Conservation (phyloP, 495 filamentous ascomycete species). For the Penicillium tannophilum region DNA sequence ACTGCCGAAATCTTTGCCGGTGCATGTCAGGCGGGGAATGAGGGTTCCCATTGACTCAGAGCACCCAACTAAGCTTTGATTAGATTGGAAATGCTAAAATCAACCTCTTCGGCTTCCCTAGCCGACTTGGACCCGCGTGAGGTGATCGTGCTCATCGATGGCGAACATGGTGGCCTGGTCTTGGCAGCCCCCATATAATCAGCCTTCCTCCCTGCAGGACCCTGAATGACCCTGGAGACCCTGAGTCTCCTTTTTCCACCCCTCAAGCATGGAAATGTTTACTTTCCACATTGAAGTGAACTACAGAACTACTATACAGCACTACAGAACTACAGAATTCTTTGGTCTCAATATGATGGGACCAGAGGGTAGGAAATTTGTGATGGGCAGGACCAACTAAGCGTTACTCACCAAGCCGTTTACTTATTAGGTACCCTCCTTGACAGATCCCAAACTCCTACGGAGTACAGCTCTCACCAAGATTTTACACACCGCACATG, state of each 20-base stretch:
- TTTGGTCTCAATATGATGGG: background rate
- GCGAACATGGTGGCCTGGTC: conserved; percentile 34
- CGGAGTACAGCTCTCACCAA: background rate
- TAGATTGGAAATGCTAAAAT: conserved; percentile 21
- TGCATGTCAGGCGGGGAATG: conserved; percentile 17
- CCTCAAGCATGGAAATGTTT: background rate
- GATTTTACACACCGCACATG: background rate
- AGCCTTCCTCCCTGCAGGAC: conserved; percentile 11
- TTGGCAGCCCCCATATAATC: conserved; percentile 37
- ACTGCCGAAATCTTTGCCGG: conserved; percentile 38
- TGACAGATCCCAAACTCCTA: background rate
- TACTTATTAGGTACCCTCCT: background rate
- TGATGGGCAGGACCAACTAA: background rate
- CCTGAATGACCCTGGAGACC: conserved; percentile 9
- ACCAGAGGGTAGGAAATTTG: background rate
- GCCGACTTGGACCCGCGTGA: conserved; percentile 24
- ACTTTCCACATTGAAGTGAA: background rate
- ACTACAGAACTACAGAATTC: background rate
- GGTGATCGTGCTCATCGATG: conserved; percentile 41
- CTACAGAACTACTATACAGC: background rate
- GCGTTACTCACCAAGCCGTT: background rate
- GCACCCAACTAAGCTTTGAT: conserved; percentile 26
- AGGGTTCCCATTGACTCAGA: background rate
- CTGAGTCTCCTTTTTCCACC: background rate
- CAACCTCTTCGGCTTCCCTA: conserved; percentile 12